phyloP scores from a whole-genome alignment of 2,329 filamentous ascomycete species.

The Meredithiella fracta region DNA sequence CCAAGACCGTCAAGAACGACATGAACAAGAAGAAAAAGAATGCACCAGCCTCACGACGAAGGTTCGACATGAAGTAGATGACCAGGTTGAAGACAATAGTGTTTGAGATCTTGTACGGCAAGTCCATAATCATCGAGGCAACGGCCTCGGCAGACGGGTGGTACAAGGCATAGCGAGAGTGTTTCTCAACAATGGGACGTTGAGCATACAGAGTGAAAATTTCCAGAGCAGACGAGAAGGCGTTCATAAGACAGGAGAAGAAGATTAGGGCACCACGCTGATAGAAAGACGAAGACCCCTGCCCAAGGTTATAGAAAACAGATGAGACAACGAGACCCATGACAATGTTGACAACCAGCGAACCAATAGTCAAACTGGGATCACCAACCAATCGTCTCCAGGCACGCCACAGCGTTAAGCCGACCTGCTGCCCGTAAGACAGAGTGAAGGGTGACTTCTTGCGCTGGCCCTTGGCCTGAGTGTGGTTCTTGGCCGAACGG shows the following conservation, averaged over 20 bases:
- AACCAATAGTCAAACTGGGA: constrained; percentile 53
- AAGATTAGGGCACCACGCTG: constrained; percentile 66
- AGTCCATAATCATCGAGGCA: constrained; percentile 68
- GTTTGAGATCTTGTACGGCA: constrained; percentile 70
- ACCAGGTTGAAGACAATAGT: constrained; percentile 60
- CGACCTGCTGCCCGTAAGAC: constrained; percentile 57
- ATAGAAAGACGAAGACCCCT: constrained; percentile 57
- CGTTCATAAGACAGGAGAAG: constrained; percentile 76
- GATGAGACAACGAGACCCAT: constrained; percentile 65
- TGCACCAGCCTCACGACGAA: constrained; percentile 53
- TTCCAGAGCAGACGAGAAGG: constrained; percentile 64
- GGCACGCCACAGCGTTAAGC: constrained; percentile 66
- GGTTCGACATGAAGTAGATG: constrained; percentile 75
- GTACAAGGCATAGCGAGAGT: constrained; percentile 70
- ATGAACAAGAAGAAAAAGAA: constrained; percentile 81
- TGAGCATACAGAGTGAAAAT: constrained; percentile 77
- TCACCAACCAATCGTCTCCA: constrained; percentile 64
- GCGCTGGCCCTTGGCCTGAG: constrained; percentile 43
- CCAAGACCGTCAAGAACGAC: constrained; percentile 53
- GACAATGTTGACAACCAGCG: constrained; percentile 53
- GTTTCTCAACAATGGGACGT: constrained; percentile 84
- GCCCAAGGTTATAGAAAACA: constrained; percentile 62
- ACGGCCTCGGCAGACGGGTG: constrained; percentile 81
- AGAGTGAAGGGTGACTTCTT: constrained; percentile 67
- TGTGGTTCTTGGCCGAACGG: constrained; percentile 35